Evolutionary conservation across 768 basidiomycete genomes (phyloP).

Genomic region (Gymnopilus dilepis): DNA sequence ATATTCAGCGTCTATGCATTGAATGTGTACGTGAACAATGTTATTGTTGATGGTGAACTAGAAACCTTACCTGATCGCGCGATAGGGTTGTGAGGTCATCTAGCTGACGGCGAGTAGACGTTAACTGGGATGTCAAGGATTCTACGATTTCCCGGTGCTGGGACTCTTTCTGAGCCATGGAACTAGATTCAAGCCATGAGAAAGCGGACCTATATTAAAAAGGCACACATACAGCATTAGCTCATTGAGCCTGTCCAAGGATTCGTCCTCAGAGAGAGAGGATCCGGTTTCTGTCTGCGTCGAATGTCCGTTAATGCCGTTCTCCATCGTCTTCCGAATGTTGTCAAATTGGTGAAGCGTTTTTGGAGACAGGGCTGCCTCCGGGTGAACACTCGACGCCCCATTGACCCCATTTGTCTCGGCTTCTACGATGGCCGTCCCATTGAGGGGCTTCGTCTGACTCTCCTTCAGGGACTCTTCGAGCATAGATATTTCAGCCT

Average conservation of each 20-base stretch:
- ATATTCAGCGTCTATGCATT: constrained; percentile 78
- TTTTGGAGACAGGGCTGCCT: constrained; percentile 64
- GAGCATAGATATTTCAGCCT: constrained; percentile 84
- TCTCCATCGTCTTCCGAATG: constrained; percentile 71
- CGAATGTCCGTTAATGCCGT: constrained; percentile 41
- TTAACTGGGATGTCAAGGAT: constrained; percentile 68
- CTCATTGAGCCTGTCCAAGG: constrained; percentile 82
- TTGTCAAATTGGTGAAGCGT: constrained; percentile 78
- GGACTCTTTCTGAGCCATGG: constrained; percentile 98
- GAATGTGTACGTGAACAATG: constrained; percentile 3
- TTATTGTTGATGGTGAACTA: neutral
- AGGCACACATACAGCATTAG: constrained; percentile 79
- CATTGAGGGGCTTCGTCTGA: constrained; percentile 29
- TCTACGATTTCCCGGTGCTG: constrained; percentile 84
- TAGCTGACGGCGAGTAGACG: constrained; percentile 74
- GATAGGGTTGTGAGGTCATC: constrained; percentile 84
- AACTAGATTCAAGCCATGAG: constrained; percentile 49
- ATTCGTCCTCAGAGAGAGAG: constrained; percentile 66
- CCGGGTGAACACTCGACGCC: constrained; percentile 22
- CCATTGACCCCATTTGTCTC: constrained; percentile 28
- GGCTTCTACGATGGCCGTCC: constrained; percentile 17
- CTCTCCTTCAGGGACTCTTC: constrained; percentile 58
- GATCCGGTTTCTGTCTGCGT: constrained; percentile 42
- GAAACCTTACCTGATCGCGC: constrained; percentile 75
- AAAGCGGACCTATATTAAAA: neutral